Evolutionary conservation across 176 grass and related monocot species (phyloP), one percentile per base, ranked within the genome.

Genomic region (Oryza nivara): DNA sequence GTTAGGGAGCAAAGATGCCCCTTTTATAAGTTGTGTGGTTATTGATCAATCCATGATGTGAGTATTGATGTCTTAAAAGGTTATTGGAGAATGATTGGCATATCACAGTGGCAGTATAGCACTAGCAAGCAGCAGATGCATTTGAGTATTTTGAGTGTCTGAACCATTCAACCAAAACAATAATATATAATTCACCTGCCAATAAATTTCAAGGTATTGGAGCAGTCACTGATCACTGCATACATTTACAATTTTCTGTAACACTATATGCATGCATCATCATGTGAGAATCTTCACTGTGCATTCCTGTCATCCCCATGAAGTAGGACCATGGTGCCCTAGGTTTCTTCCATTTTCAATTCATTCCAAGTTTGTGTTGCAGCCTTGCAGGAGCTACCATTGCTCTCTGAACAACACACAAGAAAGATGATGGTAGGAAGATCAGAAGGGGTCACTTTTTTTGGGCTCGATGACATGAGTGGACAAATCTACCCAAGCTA

Each of bases 381-480:
- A 65, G 30, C 23, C 76, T 40, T 72, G 54, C 67, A 65, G 17
- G 13, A 58, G 54, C 54, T 58, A 78, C 23, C 71, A 34, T 44
- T 20, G 9, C 23, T 22, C 46, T 72, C 32, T 44, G 8, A 44
- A 44, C 6, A 9, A n/a, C 48, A 65, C 48, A 65, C 5, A 82
- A 52, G 73, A 69, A 82, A 64, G 74, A 70, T 65, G 74, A 26
- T 67, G 56, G 74, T 22, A 83, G 79, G 20, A 88, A 71, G 79
- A 82, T 72, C 48, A 49, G 30, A 82, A 82, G 73, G 65, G 52
- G 40, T 26, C 79, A 83, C 86, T 83, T 88, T 58, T 48, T 88
- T 34, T 7, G 67, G 32, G 74, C 45, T 83, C 67, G 74, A 1
- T 67, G 80, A 1, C 73, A 52, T 54, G 74, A 66, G 32, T 73